Evolutionary conservation across 306 rosid species (phyloP).

Genomic region (Vigna reflexopilosa): DNA sequence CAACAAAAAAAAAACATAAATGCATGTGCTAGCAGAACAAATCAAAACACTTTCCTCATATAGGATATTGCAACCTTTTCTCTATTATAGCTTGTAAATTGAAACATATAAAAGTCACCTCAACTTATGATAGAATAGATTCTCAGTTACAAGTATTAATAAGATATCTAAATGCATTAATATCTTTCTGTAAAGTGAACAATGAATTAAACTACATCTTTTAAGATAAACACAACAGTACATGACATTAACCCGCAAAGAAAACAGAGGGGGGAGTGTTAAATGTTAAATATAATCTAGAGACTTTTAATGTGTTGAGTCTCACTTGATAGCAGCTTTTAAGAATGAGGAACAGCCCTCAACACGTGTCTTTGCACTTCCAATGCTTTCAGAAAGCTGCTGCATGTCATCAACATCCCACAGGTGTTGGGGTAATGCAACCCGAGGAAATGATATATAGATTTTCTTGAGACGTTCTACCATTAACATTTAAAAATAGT

Average conservation of each 20-base stretch:
- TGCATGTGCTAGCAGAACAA: neutral
- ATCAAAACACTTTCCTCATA: neutral
- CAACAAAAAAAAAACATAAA: neutral
- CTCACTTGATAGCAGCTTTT: slow-evolving; percentile 91
- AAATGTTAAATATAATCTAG: slow-evolving; percentile 30
- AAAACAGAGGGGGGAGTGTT: slow-evolving; percentile 1
- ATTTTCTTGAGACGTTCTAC: slow-evolving; percentile 77
- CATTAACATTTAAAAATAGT: slow-evolving; percentile 49
- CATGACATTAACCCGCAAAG: neutral
- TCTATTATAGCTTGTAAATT: neutral
- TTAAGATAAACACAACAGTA: neutral
- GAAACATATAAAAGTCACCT: neutral
- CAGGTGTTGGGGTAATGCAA: slow-evolving; percentile 71
- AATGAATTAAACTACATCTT: neutral
- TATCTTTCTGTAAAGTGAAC: slow-evolving; percentile 17
- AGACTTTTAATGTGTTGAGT: slow-evolving; percentile 17
- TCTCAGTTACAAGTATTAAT: slow-evolving; percentile 8
- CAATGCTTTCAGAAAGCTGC: slow-evolving; percentile 81
- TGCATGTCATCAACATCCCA: slow-evolving; percentile 84
- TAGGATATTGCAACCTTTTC: neutral
- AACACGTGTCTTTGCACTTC: slow-evolving; percentile 81
- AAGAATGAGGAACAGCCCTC: slow-evolving; percentile 94
- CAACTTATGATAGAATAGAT: neutral
- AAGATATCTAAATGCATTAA: neutral
- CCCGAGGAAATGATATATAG: slow-evolving; percentile 72